Conservation (phyloP, 2,329 filamentous ascomycete species). For the Xylaria sp. region DNA sequence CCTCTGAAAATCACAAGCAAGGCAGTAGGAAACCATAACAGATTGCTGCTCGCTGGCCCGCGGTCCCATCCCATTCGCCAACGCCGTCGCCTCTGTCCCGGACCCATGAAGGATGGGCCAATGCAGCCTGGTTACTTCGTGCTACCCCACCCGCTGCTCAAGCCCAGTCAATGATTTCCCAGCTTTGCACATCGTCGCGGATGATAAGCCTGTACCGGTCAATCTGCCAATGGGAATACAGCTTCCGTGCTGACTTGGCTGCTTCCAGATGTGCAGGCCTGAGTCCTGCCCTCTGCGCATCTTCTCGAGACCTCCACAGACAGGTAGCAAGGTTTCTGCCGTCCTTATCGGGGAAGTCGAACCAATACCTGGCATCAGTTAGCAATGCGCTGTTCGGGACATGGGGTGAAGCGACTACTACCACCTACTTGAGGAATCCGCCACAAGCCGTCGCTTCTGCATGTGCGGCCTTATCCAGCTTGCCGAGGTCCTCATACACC, state of each 20-base stretch:
- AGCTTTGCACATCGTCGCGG: constrained; percentile 63
- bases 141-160: constrained; percentile 36
- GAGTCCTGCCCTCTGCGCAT: constrained; percentile 61
- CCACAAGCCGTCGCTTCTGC: constrained; percentile 78
- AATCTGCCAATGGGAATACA: constrained; percentile 69
- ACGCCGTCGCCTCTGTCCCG: constrained; percentile 27
- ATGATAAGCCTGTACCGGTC: constrained; percentile 72
- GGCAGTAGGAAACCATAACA: constrained; percentile 6
- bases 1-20: constrained; percentile 23
- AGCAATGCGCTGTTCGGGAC: constrained; percentile 27
- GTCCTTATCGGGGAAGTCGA: constrained; percentile 70
- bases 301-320: constrained; percentile 63
- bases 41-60: constrained; percentile 15
- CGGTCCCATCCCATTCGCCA: constrained; percentile 30
- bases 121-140: constrained; percentile 29
- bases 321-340: constrained; percentile 82
- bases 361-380: constrained; percentile 73
- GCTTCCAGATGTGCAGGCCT: constrained; percentile 66
- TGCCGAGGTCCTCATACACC: constrained; percentile 68
- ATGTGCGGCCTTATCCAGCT: constrained; percentile 78
- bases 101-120: constrained; percentile 16
- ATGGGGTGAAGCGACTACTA: constrained; percentile 22
- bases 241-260: constrained; percentile 65
- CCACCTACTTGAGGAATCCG: constrained; percentile 74
- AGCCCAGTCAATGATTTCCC: constrained; percentile 65